phyloP scores from a whole-genome alignment of 108 stramenopile genomes.

The Conticribra weissflogii region DNA sequence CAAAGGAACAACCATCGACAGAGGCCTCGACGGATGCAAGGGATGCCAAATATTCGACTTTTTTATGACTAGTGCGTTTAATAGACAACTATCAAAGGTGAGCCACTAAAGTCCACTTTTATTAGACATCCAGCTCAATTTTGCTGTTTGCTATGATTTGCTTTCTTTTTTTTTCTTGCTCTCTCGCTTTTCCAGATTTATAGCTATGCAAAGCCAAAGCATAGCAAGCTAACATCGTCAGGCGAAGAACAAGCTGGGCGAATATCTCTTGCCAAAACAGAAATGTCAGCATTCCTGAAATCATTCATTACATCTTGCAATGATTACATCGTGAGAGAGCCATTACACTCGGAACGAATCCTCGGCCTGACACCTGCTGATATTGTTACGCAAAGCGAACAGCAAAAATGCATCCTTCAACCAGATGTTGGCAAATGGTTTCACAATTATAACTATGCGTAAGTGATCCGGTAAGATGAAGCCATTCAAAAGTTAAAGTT shows the following conservation, averaged over 20 bases:
- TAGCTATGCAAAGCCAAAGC: slow-evolving; percentile 14
- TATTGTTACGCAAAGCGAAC: slow-evolving; percentile 32
- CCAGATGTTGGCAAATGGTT: slow-evolving; percentile 45
- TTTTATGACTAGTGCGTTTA: slow-evolving; percentile 38
- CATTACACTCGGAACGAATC: slow-evolving; percentile 30
- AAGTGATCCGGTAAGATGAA: too few relatives aligned
- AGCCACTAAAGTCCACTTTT: background rate
- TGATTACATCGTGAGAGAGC: slow-evolving; percentile 38
- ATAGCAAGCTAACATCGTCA: background rate
- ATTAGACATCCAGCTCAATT: background rate
- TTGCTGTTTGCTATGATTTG: background rate
- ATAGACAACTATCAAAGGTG: slow-evolving; percentile 24
- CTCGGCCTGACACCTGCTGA: slow-evolving; percentile 51
- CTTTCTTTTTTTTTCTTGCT: background rate
- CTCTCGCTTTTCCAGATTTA: slow-evolving; percentile 42
- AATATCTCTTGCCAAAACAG: slow-evolving; percentile 19
- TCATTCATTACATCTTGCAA: slow-evolving; percentile 33
- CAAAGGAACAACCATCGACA: slow-evolving; percentile 52
- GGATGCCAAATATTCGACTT: slow-evolving; percentile 54
- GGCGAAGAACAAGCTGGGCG: slow-evolving; percentile 5
- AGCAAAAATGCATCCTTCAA: slow-evolving; percentile 64
- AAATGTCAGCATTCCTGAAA: slow-evolving; percentile 26
- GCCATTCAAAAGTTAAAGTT: too few relatives aligned
- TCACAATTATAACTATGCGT: slow-evolving; percentile 48
- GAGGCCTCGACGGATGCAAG: slow-evolving; percentile 59